Evolutionary conservation across 2,329 filamentous ascomycete genomes (phyloP).

Genomic region (Pestalotiopsis sp.): DNA sequence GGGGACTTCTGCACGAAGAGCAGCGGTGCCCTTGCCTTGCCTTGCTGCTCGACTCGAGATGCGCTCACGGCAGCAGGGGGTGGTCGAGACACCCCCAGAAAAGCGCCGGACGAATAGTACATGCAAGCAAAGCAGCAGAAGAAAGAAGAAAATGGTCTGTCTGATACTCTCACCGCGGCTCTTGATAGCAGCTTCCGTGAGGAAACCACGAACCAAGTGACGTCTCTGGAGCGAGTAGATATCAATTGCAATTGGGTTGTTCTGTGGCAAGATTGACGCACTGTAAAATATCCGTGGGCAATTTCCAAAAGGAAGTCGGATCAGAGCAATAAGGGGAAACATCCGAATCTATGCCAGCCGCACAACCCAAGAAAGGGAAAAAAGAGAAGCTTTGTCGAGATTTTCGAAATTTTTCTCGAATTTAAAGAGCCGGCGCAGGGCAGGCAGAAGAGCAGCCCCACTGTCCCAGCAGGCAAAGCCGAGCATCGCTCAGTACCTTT

Average conservation of each 20-base stretch:
- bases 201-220: constrained; percentile 25
- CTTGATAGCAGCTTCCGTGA: constrained; percentile 20
- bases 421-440: background rate
- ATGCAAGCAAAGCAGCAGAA: background rate
- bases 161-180: constrained; percentile 48
- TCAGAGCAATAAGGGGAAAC: constrained; percentile 79
- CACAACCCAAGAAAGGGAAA: constrained; percentile 67
- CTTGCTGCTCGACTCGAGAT: background rate
- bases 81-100: background rate
- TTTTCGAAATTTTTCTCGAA: background rate
- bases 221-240: constrained; percentile 22
- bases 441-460: background rate
- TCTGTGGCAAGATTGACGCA: constrained; percentile 81
- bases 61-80: background rate
- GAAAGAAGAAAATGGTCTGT: constrained; percentile 50
- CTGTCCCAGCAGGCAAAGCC: background rate
- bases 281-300: constrained; percentile 49
- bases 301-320: constrained; percentile 47
- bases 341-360: constrained; percentile 70
- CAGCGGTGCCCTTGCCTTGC: background rate
- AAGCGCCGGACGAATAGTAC: background rate
- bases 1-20: background rate
- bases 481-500: background rate
- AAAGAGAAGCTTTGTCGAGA: constrained; percentile 26
- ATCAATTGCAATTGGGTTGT: constrained; percentile 59